Evolutionary conservation across 257 asterid genomes (phyloP).

Genomic region (Knoxia roxburghii): DNA sequence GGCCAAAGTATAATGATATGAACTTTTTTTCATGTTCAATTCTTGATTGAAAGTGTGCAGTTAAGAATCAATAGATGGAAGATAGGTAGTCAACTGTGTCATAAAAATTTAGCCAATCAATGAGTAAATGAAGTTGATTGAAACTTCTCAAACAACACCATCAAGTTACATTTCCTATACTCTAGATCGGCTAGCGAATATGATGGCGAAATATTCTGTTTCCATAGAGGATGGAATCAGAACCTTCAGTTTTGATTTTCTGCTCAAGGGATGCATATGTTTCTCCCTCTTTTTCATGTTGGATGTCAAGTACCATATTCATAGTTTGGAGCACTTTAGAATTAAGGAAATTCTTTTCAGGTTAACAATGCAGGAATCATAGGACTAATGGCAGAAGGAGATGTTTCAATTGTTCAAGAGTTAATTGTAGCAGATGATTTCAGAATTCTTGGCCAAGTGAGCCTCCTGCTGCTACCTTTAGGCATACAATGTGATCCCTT

Average conservation of each 20-base stretch:
- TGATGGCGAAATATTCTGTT: no score
- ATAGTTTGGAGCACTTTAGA: background rate
- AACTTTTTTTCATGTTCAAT: background rate
- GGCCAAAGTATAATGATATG: background rate
- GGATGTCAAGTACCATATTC: no score
- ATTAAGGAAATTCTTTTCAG: background rate
- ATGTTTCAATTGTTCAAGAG: constrained; percentile 9
- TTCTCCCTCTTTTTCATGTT: no score
- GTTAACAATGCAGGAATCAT: constrained; percentile 26
- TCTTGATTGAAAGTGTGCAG: background rate
- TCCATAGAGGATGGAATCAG: no score
- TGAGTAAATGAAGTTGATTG: background rate
- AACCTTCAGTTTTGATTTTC: no score
- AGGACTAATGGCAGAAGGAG: constrained; percentile 25
- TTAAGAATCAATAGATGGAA: background rate
- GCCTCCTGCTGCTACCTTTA: no score
- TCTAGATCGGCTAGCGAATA: no score
- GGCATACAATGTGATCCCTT: no score
- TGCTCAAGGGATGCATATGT: no score
- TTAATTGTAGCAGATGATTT: constrained; percentile 3
- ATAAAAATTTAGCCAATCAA: background rate
- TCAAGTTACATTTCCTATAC: no score
- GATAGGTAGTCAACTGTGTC: background rate
- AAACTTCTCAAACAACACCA: no score
- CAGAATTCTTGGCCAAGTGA: background rate